Evolutionary conservation across 2,329 filamentous ascomycete species (phyloP).

Genomic region (Nothopassalora personata): DNA sequence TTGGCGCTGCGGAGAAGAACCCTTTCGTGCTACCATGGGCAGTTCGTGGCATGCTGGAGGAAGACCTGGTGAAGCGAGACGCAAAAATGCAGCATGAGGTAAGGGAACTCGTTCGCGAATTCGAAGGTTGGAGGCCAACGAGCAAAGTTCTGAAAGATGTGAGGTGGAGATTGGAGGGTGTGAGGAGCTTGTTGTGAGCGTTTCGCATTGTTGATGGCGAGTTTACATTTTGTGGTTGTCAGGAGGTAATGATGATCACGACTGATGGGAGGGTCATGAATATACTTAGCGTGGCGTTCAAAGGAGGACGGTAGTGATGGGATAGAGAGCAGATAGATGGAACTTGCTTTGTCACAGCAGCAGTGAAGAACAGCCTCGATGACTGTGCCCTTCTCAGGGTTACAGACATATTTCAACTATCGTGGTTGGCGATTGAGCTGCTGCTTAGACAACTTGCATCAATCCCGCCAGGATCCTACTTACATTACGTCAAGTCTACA

Average conservation of each 20-base stretch:
- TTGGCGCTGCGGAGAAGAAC: conserved; percentile 49
- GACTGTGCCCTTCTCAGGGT: neutral
- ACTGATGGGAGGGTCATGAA: neutral
- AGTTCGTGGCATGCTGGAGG: conserved; percentile 87
- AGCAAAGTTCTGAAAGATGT: conserved; percentile 94
- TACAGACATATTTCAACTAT: neutral
- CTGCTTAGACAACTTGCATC: too few species aligned
- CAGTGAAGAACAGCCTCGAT: neutral
- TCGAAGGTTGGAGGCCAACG: conserved; percentile 86
- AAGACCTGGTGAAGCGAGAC: conserved; percentile 81
- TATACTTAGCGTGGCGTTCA: neutral
- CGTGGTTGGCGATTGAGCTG: too few species aligned
- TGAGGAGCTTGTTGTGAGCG: conserved; percentile 69
- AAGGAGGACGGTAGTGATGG: neutral
- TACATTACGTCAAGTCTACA: too few species aligned
- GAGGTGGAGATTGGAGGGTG: conserved; percentile 86
- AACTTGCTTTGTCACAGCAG: neutral
- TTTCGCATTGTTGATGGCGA: neutral
- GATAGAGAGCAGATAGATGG: neutral
- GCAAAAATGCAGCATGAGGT: conserved; percentile 63
- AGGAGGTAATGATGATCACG: neutral
- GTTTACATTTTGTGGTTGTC: neutral
- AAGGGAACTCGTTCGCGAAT: conserved; percentile 71
- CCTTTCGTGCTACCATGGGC: conserved; percentile 93
- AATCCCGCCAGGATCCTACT: too few species aligned